Evolutionary conservation across 495 filamentous ascomycete genomes (phyloP).

Genomic region (Aspergillus mulundensis): DNA sequence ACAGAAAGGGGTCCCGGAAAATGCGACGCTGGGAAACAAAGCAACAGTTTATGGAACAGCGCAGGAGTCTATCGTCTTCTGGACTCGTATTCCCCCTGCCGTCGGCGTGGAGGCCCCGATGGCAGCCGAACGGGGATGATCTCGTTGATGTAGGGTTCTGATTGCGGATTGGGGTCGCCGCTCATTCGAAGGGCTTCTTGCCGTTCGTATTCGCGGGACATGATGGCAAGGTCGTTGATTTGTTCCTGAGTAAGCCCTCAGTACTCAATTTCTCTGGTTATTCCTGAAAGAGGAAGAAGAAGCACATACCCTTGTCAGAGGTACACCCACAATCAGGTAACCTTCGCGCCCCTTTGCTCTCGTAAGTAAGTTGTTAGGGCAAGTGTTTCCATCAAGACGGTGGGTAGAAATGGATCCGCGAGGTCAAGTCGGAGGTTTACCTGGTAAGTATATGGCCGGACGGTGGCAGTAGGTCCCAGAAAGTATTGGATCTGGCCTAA

Average conservation of each 20-base stretch:
- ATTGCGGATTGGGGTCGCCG: conserved; percentile 23
- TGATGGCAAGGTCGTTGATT: conserved; percentile 49
- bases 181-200: conserved; percentile 50
- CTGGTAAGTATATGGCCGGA: conserved; percentile 51
- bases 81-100: conserved; percentile 24
- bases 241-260: conserved; percentile 35
- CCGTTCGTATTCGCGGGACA: conserved; percentile 51
- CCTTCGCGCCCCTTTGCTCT: conserved; percentile 46
- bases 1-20: not conserved
- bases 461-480: conserved; percentile 47
- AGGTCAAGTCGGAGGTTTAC: conserved; percentile 21
- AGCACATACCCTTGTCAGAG: conserved; percentile 47
- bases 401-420: not conserved
- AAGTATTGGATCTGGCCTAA: conserved; percentile 51
- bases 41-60: not conserved
- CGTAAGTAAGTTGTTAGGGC: conserved; percentile 18
- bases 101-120: conserved; percentile 26
- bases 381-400: not conserved
- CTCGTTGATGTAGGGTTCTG: conserved; percentile 49
- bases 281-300: not conserved
- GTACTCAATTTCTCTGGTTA: not conserved
- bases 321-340: conserved; percentile 48
- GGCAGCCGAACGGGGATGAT: conserved; percentile 39
- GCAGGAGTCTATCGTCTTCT: conserved; percentile 24
- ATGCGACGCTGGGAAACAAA: conserved; percentile 1